phyloP scores from a whole-genome alignment of 768 basidiomycete genomes.

The Tulasnella sp. region DNA sequence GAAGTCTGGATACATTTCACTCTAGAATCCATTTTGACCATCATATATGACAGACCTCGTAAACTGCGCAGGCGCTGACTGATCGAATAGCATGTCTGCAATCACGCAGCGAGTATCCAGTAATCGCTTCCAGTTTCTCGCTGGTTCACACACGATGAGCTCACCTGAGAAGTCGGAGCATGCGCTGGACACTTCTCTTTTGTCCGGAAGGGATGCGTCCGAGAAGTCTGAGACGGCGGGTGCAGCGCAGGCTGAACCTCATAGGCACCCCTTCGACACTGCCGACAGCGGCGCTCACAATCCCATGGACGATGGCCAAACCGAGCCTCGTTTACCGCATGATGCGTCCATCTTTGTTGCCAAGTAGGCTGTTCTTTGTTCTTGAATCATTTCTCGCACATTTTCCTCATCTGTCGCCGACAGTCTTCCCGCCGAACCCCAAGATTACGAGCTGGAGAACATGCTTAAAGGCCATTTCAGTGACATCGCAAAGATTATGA shows the following conservation, averaged over 20 bases:
- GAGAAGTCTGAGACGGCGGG: neutral
- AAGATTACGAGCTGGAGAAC: slow-evolving; percentile 48
- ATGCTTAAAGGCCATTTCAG: slow-evolving; percentile 59
- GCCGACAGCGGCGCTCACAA: neutral
- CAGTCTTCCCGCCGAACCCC: slow-evolving; percentile 62
- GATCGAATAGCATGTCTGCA: too few relatives aligned
- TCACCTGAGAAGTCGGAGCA: too few relatives aligned
- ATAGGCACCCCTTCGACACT: neutral
- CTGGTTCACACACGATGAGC: too few relatives aligned
- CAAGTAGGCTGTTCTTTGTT: slow-evolving; percentile 38
- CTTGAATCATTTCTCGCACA: slow-evolving; percentile 17
- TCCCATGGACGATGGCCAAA: neutral
- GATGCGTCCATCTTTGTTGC: slow-evolving; percentile 80
- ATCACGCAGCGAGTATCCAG: too few relatives aligned
- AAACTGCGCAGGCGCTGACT: too few relatives aligned
- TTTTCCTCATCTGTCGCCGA: neutral
- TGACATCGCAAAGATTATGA: slow-evolving; percentile 51
- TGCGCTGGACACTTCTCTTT: neutral
- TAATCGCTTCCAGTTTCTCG: too few relatives aligned
- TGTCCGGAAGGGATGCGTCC: neutral
- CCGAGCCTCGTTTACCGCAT: slow-evolving; percentile 37
- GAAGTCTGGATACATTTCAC: too few relatives aligned
- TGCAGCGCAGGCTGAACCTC: neutral
- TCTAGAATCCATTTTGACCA: too few relatives aligned
- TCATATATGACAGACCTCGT: too few relatives aligned